Percentiles rank a stretch among this genome's conserved stretches.
These are phyloP conservation scores for Amanita rubescens DNA, from an alignment of 768 basidiomycete genomes.

Conservation along the genomic window DNA sequence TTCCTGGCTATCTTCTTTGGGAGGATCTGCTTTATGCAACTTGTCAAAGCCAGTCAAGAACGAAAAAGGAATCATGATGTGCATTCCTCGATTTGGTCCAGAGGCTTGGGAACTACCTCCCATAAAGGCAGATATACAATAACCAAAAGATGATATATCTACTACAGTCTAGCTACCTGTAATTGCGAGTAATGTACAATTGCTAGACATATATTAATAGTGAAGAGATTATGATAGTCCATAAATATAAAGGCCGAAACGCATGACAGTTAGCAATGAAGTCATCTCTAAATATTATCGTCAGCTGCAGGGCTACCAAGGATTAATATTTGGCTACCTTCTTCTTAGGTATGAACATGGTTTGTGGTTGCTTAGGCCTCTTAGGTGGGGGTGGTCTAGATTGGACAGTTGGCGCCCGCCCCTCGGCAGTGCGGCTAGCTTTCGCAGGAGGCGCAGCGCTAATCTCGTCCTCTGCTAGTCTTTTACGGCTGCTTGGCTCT, in stretches of 20 bases:
- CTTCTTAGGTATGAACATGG: slow-evolving; percentile 63
- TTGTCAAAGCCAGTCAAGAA: slow-evolving; percentile 83
- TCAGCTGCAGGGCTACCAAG: background rate
- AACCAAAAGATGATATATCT: slow-evolving; percentile 10
- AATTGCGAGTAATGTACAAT: slow-evolving; percentile 7
- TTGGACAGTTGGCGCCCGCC: slow-evolving; percentile 4
- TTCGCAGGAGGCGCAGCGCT: background rate
- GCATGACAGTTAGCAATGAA: too few relatives aligned
- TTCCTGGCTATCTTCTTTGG: slow-evolving; percentile 79
- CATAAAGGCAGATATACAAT: slow-evolving; percentile 32
- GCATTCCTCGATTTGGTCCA: slow-evolving; percentile 79
- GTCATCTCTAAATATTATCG: too few relatives aligned
- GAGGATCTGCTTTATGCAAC: slow-evolving; percentile 72
- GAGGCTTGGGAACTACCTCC: slow-evolving; percentile 86
- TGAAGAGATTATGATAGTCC: background rate
- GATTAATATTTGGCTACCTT: slow-evolving; percentile 11
- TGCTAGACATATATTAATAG: background rate
- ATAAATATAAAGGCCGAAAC: background rate
- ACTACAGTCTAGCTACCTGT: slow-evolving; percentile 5
- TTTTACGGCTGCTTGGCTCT: background rate
- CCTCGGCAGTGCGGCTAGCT: slow-evolving; percentile 17
- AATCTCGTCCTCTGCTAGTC: background rate
- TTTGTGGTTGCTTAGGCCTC: slow-evolving; percentile 30
- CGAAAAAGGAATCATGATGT: slow-evolving; percentile 57
- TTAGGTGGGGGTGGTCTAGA: slow-evolving; percentile 22